Conservation (phyloP, 169 alveolate species). For the Babesia gibsoni region DNA sequence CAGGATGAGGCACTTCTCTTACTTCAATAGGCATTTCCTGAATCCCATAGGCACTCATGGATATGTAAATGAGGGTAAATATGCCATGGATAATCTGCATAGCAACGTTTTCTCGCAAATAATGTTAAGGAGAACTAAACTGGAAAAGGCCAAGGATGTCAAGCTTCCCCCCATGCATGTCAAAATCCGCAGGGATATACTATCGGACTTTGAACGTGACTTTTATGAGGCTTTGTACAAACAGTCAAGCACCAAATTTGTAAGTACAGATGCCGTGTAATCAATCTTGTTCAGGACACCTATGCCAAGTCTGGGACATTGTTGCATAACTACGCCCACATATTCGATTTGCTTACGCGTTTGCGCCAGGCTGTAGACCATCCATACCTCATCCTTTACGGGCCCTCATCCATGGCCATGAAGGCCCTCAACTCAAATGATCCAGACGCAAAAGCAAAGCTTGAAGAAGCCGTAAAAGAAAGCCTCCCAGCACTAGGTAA, state of each 20-base stretch:
- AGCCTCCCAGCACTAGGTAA: conserved; percentile 63
- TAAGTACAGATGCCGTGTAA: conserved; percentile 4
- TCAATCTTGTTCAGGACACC: conserved; percentile 62
- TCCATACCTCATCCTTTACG: conserved; percentile 85
- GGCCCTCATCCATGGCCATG: conserved; percentile 63
- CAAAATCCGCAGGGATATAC: conserved; percentile 70
- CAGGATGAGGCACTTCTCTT: conserved; percentile 78
- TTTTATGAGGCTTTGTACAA: conserved; percentile 82
- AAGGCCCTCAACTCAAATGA: conserved; percentile 38
- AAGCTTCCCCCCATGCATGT: conserved; percentile 81
- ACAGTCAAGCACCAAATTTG: conserved; percentile 71
- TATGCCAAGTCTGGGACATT: conserved; percentile 81
- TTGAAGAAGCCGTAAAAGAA: conserved; percentile 49
- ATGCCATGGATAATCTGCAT: conserved; percentile 67
- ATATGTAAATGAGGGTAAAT: conserved; percentile 76
- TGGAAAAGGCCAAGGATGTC: conserved; percentile 81
- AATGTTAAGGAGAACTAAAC: conserved; percentile 82
- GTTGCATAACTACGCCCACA: conserved; percentile 87
- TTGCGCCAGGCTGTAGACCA: conserved; percentile 90
- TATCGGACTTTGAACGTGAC: conserved; percentile 80
- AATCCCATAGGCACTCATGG: conserved; percentile 83
- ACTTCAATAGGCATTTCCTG: conserved; percentile 79
- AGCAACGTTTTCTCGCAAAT: conserved; percentile 65
- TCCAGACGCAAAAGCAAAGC: conserved; percentile 60
- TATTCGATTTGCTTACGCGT: conserved; percentile 84